Evolutionary conservation across 2,329 filamentous ascomycete species (phyloP), one percentile per base, ranked within the genome.

Genomic region (Diplodia corticola): DNA sequence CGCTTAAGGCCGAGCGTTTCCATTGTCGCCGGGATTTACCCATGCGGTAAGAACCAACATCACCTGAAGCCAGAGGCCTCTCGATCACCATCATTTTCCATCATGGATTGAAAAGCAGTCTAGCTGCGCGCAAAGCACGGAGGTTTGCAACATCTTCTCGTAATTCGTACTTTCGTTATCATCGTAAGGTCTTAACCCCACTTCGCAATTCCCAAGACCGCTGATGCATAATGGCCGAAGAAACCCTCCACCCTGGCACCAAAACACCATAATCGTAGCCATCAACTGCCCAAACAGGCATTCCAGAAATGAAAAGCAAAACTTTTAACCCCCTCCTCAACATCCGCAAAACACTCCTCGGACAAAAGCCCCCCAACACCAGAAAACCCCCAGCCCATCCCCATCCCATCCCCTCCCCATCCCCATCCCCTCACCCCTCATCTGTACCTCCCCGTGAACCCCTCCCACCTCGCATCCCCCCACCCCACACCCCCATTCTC

Each of bases 1-100:
- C 55, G 55, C 55, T 60, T 60, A 60, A 60, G 55, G 33, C 55
- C 55, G 55, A 48, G 55, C 40, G 55, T 22, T 3, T 15, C n/a
- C 5, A 1, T 24, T 12, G 10, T 24, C 35, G 17, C 55, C 55
- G 40, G 22, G 22, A 5, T 60, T 60, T 48, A 48, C 55, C 55
- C 55, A 60, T 17, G 17, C 55, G n/a, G 40, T 12, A 60, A 6
- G 15, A 60, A 59, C 20, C 37, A 49, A 60, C 55, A 33, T 49
- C 37, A 60, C 24, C 37, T 5, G 33, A 60, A n/a, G n/a, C 7
- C 12, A 22, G 20, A 46, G 26, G 22, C n/a, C n/a, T n/a, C n/a
- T n/a, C n/a, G n/a, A 49, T 13, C n/a, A 22, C 12, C 26, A 53
- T 53, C 49, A 54, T 30, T 35, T 5, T 30, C n/a, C n/a, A n/a